Percentiles rank a stretch among this genome's conserved stretches.
phyloP scores from a whole-genome alignment of 345 rosid genomes.

The Eucalyptus viminalis region DNA sequence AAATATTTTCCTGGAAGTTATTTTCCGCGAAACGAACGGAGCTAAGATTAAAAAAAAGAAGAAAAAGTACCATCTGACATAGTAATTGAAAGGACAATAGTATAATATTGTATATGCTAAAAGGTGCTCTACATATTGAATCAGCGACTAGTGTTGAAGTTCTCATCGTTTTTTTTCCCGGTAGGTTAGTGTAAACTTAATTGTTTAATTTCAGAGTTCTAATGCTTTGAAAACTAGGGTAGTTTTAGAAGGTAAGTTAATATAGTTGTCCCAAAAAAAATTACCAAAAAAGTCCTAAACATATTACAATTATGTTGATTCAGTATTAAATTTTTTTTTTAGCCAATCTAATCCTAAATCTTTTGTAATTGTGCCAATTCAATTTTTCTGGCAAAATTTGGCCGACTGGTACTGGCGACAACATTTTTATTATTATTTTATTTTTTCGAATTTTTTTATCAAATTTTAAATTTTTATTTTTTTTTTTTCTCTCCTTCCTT shows the following conservation, averaged over 20 bases:
- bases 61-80: neutral
- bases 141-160: neutral
- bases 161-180: neutral
- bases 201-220: neutral
- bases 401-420: rapidly evolving
- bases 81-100: neutral
- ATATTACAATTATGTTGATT: rapidly evolving
- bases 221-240: neutral
- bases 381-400: rapidly evolving
- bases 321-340: neutral
- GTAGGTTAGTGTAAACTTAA: neutral
- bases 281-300: rapidly evolving
- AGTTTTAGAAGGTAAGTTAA: neutral
- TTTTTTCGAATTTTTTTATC: too few relatives aligned
- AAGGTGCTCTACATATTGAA: neutral
- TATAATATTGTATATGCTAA: neutral
- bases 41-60: too few relatives aligned
- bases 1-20: too few relatives aligned
- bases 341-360: too few relatives aligned
- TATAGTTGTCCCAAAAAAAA: neutral
- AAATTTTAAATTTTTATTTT: too few relatives aligned
- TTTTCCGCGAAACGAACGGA: too few relatives aligned
- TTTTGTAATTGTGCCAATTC: rapidly evolving
- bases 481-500: too few relatives aligned
- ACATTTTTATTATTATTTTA: too few relatives aligned